A percentile compares a stretch with the other conserved stretches of the same genome.
These are phyloP conservation scores for Sesbania bispinosa DNA, from an alignment of 306 rosid genomes.

Conservation along the genomic window DNA sequence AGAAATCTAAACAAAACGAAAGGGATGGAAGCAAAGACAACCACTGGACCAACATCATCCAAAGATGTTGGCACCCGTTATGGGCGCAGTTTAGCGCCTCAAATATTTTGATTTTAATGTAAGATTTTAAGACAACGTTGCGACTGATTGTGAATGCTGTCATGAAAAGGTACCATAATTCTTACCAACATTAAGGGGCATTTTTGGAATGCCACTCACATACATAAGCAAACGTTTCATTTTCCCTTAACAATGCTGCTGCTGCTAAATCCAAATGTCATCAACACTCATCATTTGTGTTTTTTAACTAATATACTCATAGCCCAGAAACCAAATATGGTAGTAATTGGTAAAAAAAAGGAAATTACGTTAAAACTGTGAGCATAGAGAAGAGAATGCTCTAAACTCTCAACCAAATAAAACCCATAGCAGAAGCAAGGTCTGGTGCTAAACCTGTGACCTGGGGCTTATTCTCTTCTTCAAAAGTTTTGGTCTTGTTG, in stretches of 20 bases:
- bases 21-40: not conserved
- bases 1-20: too few relatives aligned
- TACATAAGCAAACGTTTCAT: not conserved
- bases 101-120: slow-evolving; percentile 19
- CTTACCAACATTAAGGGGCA: not conserved
- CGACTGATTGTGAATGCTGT: not conserved
- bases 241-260: not conserved
- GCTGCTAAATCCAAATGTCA: not conserved
- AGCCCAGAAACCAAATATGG: slow-evolving; percentile 1
- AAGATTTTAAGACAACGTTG: not conserved
- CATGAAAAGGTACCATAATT: not conserved
- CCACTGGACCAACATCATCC: not conserved
- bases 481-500: slow-evolving; percentile 13
- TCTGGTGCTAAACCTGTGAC: slow-evolving; percentile 28
- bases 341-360: not conserved
- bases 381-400: not conserved
- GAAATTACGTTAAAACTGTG: not conserved
- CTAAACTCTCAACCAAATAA: not conserved
- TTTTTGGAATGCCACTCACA: not conserved
- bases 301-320: not conserved
- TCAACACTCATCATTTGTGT: not conserved
- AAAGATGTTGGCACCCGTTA: not conserved
- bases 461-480: slow-evolving; percentile 26
- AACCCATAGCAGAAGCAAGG: slow-evolving; percentile 11
- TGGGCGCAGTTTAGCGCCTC: slow-evolving; percentile 22